Base-by-base conservation (phyloP, 2,329 filamentous ascomycete species). In the Fusarium chuoi region DNA sequence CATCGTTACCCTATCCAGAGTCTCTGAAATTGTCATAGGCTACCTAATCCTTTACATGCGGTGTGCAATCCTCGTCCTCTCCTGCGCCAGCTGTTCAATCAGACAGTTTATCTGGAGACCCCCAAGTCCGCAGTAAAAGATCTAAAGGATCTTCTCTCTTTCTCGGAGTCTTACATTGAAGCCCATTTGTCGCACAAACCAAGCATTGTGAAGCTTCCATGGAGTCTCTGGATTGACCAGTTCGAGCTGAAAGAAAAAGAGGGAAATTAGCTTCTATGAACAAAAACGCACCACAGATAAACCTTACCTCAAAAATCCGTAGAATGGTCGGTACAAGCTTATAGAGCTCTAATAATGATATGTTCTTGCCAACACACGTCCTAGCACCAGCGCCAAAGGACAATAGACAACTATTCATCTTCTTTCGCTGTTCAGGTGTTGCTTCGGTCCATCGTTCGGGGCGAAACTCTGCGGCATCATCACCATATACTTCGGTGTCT, bases 351-450 rank as follows among this genome's bases (percentile, higher is more conserved):
- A 90, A 73, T 78, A 90, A 75, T 65, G 86, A 88, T 54, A 91
- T 90, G 72, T 90, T 90, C 85, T 89, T 90, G 59, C 92, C 92
- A 83, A 85, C 92, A 76, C 92, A 94, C 7, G 91, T 93, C 75
- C 91, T 83, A 11, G 89, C 87, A 0, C 92, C 92, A 79, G 91
- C 91, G 4, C 92, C 92, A 79, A 94, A 94, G 70, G 93, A 91
- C 77, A 75, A 62, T 1, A 74, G 39, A 20, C 39, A 59, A 10
- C 46, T 64, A 5, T 59, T 64, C 69, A 75, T 75, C 24, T 57
- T 63, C 35, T 67, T 51, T 14, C 33, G 54, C 24, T 62, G 79
- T 64, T 85, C 85, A 39, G 89, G 86, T 62, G 86, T 85, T 12
- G 74, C 85, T 11, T 83, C 81, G n/a, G 89, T 79, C 87, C 92